These are phyloP conservation scores for Phytophthora fragariae DNA, from an alignment of 352 stramenopile genomes.

Conservation along the genomic window DNA sequence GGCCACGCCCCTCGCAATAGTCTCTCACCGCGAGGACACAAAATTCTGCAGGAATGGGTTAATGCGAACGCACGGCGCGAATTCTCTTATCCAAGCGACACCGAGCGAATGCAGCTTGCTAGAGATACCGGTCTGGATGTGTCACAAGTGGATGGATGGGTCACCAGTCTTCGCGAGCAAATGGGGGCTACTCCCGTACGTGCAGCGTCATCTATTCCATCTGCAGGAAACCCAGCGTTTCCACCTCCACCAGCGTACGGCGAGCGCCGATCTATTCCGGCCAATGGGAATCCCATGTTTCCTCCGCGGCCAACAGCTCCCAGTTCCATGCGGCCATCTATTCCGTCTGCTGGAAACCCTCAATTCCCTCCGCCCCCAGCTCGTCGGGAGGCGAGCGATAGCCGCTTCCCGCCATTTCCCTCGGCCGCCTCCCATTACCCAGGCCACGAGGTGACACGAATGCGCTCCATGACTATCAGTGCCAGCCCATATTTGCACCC, in stretches of 20 bases:
- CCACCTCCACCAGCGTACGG: constrained; percentile 60
- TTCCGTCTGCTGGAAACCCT: constrained; percentile 56
- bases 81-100: constrained; percentile 69
- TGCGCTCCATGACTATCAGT: constrained; percentile 74
- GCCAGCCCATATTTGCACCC: constrained; percentile 53
- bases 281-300: constrained; percentile 75
- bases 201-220: constrained; percentile 56
- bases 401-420: constrained; percentile 43
- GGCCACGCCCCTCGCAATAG: constrained; percentile 51
- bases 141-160: constrained; percentile 86
- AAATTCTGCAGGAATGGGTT: constrained; percentile 87
- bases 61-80: constrained; percentile 64
- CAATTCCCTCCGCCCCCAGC: constrained; percentile 67
- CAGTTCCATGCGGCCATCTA: constrained; percentile 51
- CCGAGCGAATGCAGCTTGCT: constrained; percentile 79
- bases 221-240: constrained; percentile 66
- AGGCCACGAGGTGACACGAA: constrained; percentile 48
- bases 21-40: constrained; percentile 70
- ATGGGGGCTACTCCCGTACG: constrained; percentile 36
- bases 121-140: constrained; percentile 79
- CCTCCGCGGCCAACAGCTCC: constrained; percentile 52
- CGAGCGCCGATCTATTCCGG: constrained; percentile 69
- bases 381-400: constrained; percentile 44
- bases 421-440: constrained; percentile 26
- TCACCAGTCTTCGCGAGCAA: constrained; percentile 81